Percentiles rank a stretch among this genome's conserved stretches.
These are phyloP conservation scores for Erucastrum elatum DNA, from an alignment of 345 rosid species.

Conservation along the genomic window DNA sequence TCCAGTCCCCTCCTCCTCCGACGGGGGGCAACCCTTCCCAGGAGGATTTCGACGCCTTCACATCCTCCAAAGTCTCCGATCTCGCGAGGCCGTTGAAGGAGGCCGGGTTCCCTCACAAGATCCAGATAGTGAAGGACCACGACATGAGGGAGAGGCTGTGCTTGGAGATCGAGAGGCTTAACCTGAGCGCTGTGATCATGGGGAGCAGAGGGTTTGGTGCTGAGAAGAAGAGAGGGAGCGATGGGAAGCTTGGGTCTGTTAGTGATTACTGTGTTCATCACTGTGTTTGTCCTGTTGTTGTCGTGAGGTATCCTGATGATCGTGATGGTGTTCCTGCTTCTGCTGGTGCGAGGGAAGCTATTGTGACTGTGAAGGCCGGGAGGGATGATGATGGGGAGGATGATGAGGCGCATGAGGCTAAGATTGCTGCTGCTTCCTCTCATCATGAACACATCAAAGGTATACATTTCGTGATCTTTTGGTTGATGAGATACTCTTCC, in stretches of 20 bases:
- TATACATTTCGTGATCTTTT: background rate
- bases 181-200: slow-evolving; percentile 79
- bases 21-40: slow-evolving; percentile 42
- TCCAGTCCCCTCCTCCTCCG: slow-evolving; percentile 38
- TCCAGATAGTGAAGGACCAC: slow-evolving; percentile 90
- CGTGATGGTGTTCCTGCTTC: slow-evolving; percentile 41
- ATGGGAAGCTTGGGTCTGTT: slow-evolving; percentile 84
- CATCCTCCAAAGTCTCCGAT: slow-evolving; percentile 65
- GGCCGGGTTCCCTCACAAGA: slow-evolving; percentile 79
- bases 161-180: slow-evolving; percentile 78
- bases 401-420: slow-evolving; percentile 38
- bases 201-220: slow-evolving; percentile 93
- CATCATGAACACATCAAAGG: slow-evolving; percentile 46
- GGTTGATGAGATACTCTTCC: background rate
- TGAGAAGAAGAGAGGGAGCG: slow-evolving; percentile 65
- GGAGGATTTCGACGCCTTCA: slow-evolving; percentile 77
- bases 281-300: slow-evolving; percentile 87
- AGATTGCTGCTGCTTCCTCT: slow-evolving; percentile 27
- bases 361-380: slow-evolving; percentile 44
- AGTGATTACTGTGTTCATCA: slow-evolving; percentile 95
- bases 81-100: slow-evolving; percentile 82
- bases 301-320: slow-evolving; percentile 75
- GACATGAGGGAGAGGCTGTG: slow-evolving; percentile 97
- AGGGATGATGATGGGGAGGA: slow-evolving; percentile 26
- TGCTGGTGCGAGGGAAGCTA: slow-evolving; percentile 35